Percentiles rank a stretch among this genome's conserved stretches.
Conservation (phyloP, 441 rosid genomes). For the Erysimum pusillum region DNA sequence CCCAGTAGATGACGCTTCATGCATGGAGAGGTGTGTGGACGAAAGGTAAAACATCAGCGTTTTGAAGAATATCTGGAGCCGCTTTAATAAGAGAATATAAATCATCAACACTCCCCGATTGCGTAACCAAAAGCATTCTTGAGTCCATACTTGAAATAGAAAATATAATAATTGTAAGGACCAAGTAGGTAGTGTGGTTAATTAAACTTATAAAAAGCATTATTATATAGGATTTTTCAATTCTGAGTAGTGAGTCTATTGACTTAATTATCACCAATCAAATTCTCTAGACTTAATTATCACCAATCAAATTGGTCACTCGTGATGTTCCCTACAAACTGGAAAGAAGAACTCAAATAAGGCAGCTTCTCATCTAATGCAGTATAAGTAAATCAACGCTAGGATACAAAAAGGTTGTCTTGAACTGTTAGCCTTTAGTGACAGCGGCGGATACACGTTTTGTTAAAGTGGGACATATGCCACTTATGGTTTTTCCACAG, state of each 20-base stretch:
- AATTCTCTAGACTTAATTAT: not conserved
- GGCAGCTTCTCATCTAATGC: not conserved
- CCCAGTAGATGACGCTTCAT: conserved; percentile 1
- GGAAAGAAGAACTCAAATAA: not conserved
- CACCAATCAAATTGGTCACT: not conserved
- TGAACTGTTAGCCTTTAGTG: no score
- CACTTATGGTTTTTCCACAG: no score
- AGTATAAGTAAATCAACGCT: no score
- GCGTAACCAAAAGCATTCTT: not conserved
- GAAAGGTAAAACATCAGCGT: not conserved
- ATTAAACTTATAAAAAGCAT: no score
- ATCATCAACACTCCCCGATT: conserved; percentile 9
- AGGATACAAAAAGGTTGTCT: no score
- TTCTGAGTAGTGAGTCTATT: not conserved
- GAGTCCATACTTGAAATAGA: not conserved
- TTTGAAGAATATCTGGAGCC: not conserved
- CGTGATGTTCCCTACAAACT: not conserved
- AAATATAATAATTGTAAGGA: not conserved
- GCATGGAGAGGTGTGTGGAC: conserved; percentile 32
- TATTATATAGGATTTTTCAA: not conserved
- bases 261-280: not conserved
- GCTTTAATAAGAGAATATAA: conserved; percentile 12
- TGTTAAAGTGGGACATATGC: no score
- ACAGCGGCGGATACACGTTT: no score
- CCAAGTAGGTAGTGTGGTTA: not conserved